Conservation (phyloP, 352 stramenopile species). For the Thalassiosira gravida region DNA sequence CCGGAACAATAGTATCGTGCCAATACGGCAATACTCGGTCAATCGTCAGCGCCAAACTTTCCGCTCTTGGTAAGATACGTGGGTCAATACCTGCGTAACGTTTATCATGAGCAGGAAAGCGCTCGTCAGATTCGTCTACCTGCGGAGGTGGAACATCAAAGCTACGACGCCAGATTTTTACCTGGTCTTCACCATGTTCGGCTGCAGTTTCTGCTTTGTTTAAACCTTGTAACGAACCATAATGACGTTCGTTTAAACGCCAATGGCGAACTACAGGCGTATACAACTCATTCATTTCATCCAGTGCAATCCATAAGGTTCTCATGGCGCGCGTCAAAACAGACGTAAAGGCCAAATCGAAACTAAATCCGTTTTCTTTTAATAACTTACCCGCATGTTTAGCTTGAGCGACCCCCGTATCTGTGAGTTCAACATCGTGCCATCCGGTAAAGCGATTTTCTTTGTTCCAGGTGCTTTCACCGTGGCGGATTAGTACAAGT, state of each 20-base stretch:
- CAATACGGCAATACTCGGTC: slow-evolving; percentile 95
- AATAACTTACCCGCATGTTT: slow-evolving; percentile 92
- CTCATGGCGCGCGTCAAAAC: slow-evolving; percentile 96
- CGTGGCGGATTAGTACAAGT: slow-evolving; percentile 88
- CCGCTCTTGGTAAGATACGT: slow-evolving; percentile 84
- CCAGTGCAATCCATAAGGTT: slow-evolving; percentile 95
- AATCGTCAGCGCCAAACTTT: slow-evolving; percentile 92
- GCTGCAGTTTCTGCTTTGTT: slow-evolving; percentile 99
- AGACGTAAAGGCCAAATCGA: slow-evolving; percentile 94
- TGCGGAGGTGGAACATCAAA: slow-evolving; percentile 96
- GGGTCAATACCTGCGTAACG: slow-evolving; percentile 71
- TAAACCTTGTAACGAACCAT: slow-evolving; percentile 94
- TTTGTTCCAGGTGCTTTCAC: slow-evolving; percentile 96
- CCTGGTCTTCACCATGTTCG: slow-evolving; percentile 96
- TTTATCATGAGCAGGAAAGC: slow-evolving; percentile 86
- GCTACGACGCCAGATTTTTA: slow-evolving; percentile 92
- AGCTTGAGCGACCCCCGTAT: slow-evolving; percentile 89
- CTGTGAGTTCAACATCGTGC: slow-evolving; percentile 92
- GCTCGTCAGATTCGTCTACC: slow-evolving; percentile 81
- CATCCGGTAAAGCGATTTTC: slow-evolving; percentile 98
- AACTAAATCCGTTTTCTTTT: slow-evolving; percentile 90
- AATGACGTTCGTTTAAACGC: slow-evolving; percentile 97
- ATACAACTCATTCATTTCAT: slow-evolving; percentile 95
- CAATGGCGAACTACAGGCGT: slow-evolving; percentile 91
- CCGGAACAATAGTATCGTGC: slow-evolving; percentile 92